These are phyloP conservation scores for Teunomyces cretensis DNA, from an alignment of 805 yeast genomes.

Conservation along the genomic window DNA sequence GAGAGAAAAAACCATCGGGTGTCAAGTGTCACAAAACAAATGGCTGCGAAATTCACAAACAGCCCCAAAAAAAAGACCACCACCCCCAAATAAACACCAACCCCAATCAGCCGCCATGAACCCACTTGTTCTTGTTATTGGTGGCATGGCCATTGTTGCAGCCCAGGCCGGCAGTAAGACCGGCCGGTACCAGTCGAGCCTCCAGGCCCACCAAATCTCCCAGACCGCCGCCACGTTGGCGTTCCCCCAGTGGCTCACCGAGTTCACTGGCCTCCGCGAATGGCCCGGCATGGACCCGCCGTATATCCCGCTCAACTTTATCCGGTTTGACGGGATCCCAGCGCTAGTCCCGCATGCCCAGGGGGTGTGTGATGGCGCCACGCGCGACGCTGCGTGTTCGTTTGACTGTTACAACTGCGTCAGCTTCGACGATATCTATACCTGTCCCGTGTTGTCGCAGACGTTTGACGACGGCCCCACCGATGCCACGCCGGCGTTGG, in stretches of 20 bases:
- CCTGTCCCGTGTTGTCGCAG: conserved; percentile 77
- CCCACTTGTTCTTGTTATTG: background rate
- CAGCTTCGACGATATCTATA: conserved; percentile 68
- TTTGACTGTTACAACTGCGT: conserved; percentile 85
- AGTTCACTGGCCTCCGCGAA: conserved; percentile 64
- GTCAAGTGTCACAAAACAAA: background rate
- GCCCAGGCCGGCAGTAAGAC: background rate
- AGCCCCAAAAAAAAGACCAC: background rate
- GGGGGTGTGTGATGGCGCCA: conserved; percentile 56
- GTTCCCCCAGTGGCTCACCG: conserved; percentile 78
- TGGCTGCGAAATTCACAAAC: conserved; percentile 5
- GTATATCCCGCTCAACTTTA: conserved; percentile 74
- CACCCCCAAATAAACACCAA: background rate
- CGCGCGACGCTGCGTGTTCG: conserved; percentile 50
- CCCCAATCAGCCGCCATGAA: background rate
- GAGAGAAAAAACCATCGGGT: background rate
- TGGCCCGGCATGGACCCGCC: conserved; percentile 95
- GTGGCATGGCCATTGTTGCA: background rate
- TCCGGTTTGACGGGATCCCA: conserved; percentile 57
- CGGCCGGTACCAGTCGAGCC: no score
- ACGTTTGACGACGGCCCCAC: conserved; percentile 97
- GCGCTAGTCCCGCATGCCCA: conserved; percentile 45
- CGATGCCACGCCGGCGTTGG: conserved; percentile 59
- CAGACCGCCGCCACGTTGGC: conserved; percentile 28
- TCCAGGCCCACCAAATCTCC: background rate